Evolutionary conservation across 768 basidiomycete genomes (phyloP).

Genomic region (Royoungia palumana): DNA sequence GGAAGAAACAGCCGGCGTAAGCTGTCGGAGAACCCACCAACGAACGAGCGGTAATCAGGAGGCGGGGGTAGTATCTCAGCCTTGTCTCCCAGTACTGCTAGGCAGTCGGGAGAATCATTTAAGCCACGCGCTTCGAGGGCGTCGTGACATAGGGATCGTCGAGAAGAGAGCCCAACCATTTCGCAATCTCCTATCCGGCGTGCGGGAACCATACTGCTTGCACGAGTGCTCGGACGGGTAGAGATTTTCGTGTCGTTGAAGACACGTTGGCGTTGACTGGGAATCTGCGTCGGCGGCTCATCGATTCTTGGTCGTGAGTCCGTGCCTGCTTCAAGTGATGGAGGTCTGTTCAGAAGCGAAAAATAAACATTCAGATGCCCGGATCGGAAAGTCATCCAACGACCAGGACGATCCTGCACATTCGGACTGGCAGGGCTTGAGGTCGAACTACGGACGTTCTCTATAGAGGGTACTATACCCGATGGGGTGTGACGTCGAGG

Average conservation of each 20-base stretch:
- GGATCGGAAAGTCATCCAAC: slow-evolving; percentile 27
- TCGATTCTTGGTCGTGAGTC: not conserved
- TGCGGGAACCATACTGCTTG: not conserved
- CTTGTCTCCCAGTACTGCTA: not conserved
- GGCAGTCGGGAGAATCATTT: not conserved
- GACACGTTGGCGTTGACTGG: not conserved
- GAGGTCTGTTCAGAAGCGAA: not conserved
- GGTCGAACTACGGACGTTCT: slow-evolving; percentile 10
- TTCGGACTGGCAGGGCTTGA: not conserved
- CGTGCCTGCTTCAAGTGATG: not conserved
- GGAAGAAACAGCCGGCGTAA: slow-evolving; percentile 10
- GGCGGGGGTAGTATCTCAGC: not conserved
- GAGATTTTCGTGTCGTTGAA: not conserved
- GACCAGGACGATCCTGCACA: not conserved
- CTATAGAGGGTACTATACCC: not conserved
- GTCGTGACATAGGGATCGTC: not conserved
- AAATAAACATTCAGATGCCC: slow-evolving; percentile 19
- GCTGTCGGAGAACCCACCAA: not conserved
- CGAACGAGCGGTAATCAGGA: not conserved
- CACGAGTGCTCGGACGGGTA: not conserved
- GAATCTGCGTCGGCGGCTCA: not conserved
- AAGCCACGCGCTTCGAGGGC: not conserved
- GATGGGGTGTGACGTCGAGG: not conserved
- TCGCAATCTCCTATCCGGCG: not conserved
- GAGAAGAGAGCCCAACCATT: not conserved